Conservation (phyloP, 2,329 filamentous ascomycete genomes). For the Fonsecaea nubica region DNA sequence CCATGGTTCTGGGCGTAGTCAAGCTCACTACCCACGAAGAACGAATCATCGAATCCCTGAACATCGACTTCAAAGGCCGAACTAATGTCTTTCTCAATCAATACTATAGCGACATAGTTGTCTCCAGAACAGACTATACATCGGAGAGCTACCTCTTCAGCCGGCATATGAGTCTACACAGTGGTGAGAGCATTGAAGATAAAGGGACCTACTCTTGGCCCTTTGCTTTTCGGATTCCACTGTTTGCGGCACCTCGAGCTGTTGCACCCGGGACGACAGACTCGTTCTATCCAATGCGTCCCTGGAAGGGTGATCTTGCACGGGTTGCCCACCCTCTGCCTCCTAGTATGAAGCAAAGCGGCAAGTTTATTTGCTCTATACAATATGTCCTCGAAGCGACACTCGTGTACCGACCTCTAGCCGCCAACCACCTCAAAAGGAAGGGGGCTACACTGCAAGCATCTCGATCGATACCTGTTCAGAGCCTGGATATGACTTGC, state of each 20-base stretch:
- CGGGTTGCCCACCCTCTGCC: conserved; percentile 25
- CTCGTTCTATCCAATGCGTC: conserved; percentile 11
- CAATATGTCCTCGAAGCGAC: conserved; percentile 22
- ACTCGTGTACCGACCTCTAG: neutral
- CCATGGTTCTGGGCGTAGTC: conserved; percentile 25
- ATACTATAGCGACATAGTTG: conserved; percentile 23
- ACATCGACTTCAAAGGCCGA: conserved; percentile 21
- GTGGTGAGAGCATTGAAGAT: conserved; percentile 10
- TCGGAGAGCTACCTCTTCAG: conserved; percentile 16
- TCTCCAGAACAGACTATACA: conserved; percentile 9
- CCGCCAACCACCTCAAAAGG: neutral
- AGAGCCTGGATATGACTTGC: conserved; percentile 5
- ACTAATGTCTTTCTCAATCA: conserved; percentile 25
- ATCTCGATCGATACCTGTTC: neutral
- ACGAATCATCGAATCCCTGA: conserved; percentile 15
- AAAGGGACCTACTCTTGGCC: conserved; percentile 29
- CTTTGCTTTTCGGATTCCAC: conserved; percentile 29
- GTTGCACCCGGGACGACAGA: conserved; percentile 18
- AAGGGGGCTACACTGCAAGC: neutral
- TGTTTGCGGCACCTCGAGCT: conserved; percentile 23
- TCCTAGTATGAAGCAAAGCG: conserved; percentile 19
- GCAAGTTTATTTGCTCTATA: conserved; percentile 18
- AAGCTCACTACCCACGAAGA: conserved; percentile 21
- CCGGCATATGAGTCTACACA: conserved; percentile 20
- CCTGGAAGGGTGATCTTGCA: conserved; percentile 23